Evolutionary conservation across 768 basidiomycete species (phyloP).

Genomic region (Hemileccinum impolitum): DNA sequence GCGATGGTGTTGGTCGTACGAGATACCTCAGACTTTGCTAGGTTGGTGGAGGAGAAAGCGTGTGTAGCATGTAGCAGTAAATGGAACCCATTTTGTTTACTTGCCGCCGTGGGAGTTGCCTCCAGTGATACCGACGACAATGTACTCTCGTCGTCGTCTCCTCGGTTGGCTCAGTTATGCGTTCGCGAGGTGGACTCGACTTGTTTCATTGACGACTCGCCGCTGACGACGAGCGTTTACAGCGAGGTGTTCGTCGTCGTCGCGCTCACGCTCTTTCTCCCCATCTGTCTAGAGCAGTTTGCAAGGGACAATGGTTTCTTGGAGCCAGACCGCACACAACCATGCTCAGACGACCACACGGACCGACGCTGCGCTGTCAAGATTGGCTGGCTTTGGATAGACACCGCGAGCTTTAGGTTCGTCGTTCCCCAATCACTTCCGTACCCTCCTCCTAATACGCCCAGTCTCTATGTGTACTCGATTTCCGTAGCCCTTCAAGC

Average conservation of each 20-base stretch:
- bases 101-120: slow-evolving; percentile 3
- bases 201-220: no score
- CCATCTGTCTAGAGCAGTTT: slow-evolving; percentile 84
- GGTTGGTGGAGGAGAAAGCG: slow-evolving; percentile 20
- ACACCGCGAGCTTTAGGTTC: slow-evolving; percentile 89
- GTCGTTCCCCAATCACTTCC: not conserved
- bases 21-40: slow-evolving; percentile 1
- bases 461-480: slow-evolving; percentile 84
- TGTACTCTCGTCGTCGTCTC: slow-evolving; percentile 35
- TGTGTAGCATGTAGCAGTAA: not conserved
- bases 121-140: no score
- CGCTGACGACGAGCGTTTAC: slow-evolving; percentile 2
- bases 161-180: slow-evolving; percentile 83
- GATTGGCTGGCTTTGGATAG: slow-evolving; percentile 82
- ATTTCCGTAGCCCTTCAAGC: slow-evolving; percentile 87
- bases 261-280: slow-evolving; percentile 76
- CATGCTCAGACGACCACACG: no score
- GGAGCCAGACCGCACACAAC: slow-evolving; percentile 60
- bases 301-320: slow-evolving; percentile 85
- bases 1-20: not conserved
- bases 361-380: slow-evolving; percentile 84
- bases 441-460: not conserved
- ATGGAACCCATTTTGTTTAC: no score
- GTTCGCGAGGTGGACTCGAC: slow-evolving; percentile 61
- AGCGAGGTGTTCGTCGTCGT: slow-evolving; percentile 83